These are phyloP conservation scores for Mycena vitilis DNA, from an alignment of 768 basidiomycete genomes.

Conservation along the genomic window DNA sequence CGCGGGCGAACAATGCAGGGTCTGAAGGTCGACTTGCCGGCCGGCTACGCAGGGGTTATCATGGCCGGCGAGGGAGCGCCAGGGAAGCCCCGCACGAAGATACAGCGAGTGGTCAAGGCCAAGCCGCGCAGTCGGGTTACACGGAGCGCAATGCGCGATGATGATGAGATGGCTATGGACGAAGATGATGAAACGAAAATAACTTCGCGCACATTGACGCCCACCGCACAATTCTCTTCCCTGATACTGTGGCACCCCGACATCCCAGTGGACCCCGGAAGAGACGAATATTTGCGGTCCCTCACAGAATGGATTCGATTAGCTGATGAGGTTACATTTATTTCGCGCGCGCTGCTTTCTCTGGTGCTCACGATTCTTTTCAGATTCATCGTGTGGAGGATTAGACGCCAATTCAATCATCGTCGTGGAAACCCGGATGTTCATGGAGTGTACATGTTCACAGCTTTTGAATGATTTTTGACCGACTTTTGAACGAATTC, in stretches of 20 bases:
- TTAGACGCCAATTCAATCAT: slow-evolving; percentile 18
- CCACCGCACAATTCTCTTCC: slow-evolving; percentile 68
- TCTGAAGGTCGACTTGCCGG: slow-evolving; percentile 67
- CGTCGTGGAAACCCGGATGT: slow-evolving; percentile 4
- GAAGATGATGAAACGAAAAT: slow-evolving; percentile 38
- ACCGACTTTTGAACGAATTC: no score
- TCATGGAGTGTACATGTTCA: no score
- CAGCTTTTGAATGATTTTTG: no score
- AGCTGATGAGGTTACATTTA: slow-evolving; percentile 65
- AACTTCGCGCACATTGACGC: slow-evolving; percentile 51
- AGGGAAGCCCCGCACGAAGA: slow-evolving; percentile 24
- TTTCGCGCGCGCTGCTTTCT: background rate
- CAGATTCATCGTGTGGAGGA: slow-evolving; percentile 30
- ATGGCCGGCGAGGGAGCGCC: slow-evolving; percentile 50
- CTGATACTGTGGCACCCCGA: slow-evolving; percentile 86
- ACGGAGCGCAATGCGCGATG: slow-evolving; percentile 40
- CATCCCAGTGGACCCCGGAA: slow-evolving; percentile 72
- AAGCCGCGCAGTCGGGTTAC: slow-evolving; percentile 39
- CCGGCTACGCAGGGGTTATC: slow-evolving; percentile 76
- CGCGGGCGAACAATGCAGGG: slow-evolving; percentile 83
- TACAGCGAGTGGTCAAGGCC: slow-evolving; percentile 25
- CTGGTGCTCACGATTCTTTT: background rate
- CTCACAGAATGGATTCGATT: slow-evolving; percentile 79
- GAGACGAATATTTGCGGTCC: slow-evolving; percentile 78
- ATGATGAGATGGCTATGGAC: slow-evolving; percentile 30